phyloP scores from a whole-genome alignment of 441 rosid genomes.

The Geranium incanum region DNA sequence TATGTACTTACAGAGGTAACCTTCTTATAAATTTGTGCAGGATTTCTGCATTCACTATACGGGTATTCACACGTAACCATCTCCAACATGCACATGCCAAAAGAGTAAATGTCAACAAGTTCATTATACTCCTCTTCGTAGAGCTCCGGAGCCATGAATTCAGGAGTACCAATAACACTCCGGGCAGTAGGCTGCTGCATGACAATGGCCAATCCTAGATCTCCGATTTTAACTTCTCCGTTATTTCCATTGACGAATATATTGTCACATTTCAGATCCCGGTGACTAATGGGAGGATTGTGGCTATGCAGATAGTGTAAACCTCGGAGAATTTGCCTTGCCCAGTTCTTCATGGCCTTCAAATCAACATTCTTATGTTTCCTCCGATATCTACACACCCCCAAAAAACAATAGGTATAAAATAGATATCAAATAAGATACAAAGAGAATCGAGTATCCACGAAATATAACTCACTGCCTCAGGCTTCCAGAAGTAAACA shows the following conservation, averaged over 20 bases:
- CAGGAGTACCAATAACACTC: constrained; percentile 81
- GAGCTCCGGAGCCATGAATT: constrained; percentile 89
- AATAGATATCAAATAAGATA: background rate
- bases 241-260: constrained; percentile 76
- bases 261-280: constrained; percentile 78
- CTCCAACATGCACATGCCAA: constrained; percentile 84
- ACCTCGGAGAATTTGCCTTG: constrained; percentile 63
- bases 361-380: constrained; percentile 60
- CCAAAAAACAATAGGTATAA: constrained; percentile 8
- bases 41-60: constrained; percentile 67
- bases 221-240: constrained; percentile 81
- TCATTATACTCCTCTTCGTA: constrained; percentile 81
- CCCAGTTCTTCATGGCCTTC: constrained; percentile 33
- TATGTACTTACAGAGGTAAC: constrained; percentile 51
- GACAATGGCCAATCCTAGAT: constrained; percentile 74
- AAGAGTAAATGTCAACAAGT: constrained; percentile 73
- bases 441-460: background rate
- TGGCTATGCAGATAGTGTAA: constrained; percentile 59
- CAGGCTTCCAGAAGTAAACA: constrained; percentile 69
- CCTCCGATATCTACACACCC: constrained; percentile 43
- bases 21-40: constrained; percentile 75
- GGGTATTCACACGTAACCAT: constrained; percentile 78
- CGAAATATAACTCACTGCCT: constrained; percentile 42
- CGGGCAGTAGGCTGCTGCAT: constrained; percentile 77
- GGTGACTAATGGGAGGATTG: constrained; percentile 59